Conservation (phyloP, 164 flowering plant species). For the Magnolia sinica region DNA sequence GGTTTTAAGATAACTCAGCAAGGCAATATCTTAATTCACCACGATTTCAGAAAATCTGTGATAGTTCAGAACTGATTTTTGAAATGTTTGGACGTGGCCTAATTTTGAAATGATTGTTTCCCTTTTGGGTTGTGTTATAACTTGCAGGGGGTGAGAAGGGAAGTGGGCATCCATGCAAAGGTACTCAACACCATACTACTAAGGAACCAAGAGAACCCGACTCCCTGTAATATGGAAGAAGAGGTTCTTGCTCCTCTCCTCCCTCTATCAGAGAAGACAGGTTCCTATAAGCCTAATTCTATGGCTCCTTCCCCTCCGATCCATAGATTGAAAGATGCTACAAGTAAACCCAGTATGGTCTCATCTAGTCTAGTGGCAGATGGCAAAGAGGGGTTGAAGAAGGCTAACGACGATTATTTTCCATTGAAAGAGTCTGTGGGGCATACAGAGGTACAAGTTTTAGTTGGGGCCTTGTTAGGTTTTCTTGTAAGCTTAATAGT, state of each 20-base stretch:
- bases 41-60: no score
- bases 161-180: constrained; percentile 82
- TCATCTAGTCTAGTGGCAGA: neutral
- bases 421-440: constrained; percentile 71
- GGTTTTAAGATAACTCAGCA: no score
- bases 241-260: constrained; percentile 17
- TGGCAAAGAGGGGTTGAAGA: constrained; percentile 12
- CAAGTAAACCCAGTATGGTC: constrained; percentile 1
- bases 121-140: neutral
- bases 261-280: constrained; percentile 22
- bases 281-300: constrained; percentile 12
- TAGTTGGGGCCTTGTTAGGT: constrained; percentile 77
- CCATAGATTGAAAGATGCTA: constrained; percentile 6
- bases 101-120: no score
- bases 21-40: no score
- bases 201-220: constrained; percentile 12
- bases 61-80: no score
- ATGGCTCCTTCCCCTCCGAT: constrained; percentile 11
- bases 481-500: constrained; percentile 55
- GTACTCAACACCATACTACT: constrained; percentile 40
- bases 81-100: no score
- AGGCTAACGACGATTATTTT: neutral
- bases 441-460: constrained; percentile 72
- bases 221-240: constrained; percentile 15
- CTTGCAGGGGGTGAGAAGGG: constrained; percentile 83